Evolutionary conservation across 2,329 filamentous ascomycete genomes (phyloP).

Genomic region (Elsinoe fawcettii): DNA sequence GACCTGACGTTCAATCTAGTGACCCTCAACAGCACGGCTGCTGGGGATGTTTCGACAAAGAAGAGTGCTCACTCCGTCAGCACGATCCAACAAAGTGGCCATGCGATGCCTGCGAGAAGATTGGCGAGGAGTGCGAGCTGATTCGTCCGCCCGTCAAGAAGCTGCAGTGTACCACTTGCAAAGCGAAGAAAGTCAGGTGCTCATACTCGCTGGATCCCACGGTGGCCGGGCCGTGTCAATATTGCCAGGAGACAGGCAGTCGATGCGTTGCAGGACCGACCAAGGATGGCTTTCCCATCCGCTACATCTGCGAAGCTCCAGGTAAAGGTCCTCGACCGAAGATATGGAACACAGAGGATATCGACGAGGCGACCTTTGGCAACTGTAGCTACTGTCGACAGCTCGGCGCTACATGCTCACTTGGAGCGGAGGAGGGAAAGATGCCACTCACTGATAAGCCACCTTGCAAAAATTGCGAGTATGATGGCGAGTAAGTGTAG

Average conservation of each 20-base stretch:
- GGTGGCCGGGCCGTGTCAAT: constrained; percentile 27
- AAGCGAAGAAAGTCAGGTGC: constrained; percentile 24
- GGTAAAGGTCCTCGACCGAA: constrained; percentile 14
- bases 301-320: constrained; percentile 15
- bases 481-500: not conserved
- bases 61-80: constrained; percentile 30
- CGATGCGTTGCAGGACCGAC: constrained; percentile 34
- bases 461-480: constrained; percentile 2
- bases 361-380: not conserved
- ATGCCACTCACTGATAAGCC: not conserved
- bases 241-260: constrained; percentile 26
- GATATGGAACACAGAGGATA: not conserved
- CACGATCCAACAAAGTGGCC: constrained; percentile 29
- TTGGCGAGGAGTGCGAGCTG: constrained; percentile 31
- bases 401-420: not conserved
- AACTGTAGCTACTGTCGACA: not conserved
- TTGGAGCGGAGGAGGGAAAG: not conserved
- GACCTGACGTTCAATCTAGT: constrained; percentile 19
- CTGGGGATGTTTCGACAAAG: constrained; percentile 23
- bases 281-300: constrained; percentile 20
- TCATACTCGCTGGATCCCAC: constrained; percentile 28
- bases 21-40: constrained; percentile 28
- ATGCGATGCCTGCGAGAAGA: constrained; percentile 29
- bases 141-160: constrained; percentile 29
- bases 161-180: constrained; percentile 31